Evolutionary conservation across 441 rosid genomes (phyloP).

Genomic region (Gossypium schwendimanii): DNA sequence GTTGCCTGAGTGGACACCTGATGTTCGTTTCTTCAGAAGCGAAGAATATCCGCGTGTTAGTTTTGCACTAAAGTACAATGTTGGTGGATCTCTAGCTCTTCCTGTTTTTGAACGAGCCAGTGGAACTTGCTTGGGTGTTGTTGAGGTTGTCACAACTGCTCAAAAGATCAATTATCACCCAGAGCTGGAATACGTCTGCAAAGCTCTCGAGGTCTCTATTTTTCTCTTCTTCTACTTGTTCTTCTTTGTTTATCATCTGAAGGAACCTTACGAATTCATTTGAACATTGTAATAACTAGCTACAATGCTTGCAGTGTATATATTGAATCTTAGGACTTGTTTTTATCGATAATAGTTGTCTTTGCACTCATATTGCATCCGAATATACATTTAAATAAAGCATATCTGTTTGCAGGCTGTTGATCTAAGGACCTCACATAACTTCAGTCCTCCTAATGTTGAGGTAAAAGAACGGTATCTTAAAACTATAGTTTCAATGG

Average conservation of each 20-base stretch:
- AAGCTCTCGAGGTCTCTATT: slow-evolving; percentile 75
- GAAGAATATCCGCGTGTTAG: slow-evolving; percentile 60
- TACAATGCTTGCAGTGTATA: neutral
- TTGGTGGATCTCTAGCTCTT: slow-evolving; percentile 64
- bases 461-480: slow-evolving; percentile 38
- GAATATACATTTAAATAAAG: slow-evolving; percentile 22
- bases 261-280: neutral
- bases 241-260: slow-evolving; percentile 1
- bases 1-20: slow-evolving; percentile 87
- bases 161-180: slow-evolving; percentile 56
- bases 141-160: slow-evolving; percentile 76
- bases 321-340: neutral
- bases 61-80: slow-evolving; percentile 45
- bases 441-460: slow-evolving; percentile 36
- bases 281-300: neutral
- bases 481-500: neutral
- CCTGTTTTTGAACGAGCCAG: slow-evolving; percentile 60
- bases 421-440: slow-evolving; percentile 61
- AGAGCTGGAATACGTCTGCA: slow-evolving; percentile 71
- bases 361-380: neutral
- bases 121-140: slow-evolving; percentile 77
- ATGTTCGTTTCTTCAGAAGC: slow-evolving; percentile 64
- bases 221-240: neutral
- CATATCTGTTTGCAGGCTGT: slow-evolving; percentile 55
- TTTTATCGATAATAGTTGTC: neutral